Conservation (phyloP, 2,329 filamentous ascomycete species). For the Tolypocladium pustulatum region DNA sequence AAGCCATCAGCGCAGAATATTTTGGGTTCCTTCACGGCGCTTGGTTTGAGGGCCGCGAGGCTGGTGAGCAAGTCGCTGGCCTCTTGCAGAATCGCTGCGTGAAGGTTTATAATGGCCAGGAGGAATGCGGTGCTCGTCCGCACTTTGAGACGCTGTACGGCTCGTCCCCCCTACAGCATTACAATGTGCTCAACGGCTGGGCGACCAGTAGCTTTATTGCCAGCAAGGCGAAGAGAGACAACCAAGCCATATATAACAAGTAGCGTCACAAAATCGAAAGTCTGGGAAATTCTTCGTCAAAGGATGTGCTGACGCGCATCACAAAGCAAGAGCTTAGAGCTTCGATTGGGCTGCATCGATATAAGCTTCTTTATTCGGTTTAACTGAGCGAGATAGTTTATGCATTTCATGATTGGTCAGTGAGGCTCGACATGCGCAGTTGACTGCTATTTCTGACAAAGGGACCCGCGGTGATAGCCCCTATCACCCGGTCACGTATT, state of each 20-base stretch:
- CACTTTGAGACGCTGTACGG: conserved; percentile 16
- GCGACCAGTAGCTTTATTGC: conserved; percentile 20
- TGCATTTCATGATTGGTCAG: not conserved
- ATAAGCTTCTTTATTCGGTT: not conserved
- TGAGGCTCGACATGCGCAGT: not conserved
- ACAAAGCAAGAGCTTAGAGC: not conserved
- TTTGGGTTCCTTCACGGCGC: conserved; percentile 57
- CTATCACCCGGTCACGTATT: too few relatives aligned
- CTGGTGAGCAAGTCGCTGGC: conserved; percentile 31
- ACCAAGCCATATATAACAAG: not conserved
- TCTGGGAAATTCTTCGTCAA: not conserved
- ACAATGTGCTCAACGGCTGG: conserved; percentile 25
- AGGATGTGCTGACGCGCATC: too few relatives aligned
- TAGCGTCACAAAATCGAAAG: not conserved
- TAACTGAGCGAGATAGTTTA: not conserved
- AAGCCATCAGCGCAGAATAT: conserved; percentile 51
- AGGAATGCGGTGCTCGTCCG: conserved; percentile 8
- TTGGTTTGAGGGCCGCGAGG: conserved; percentile 44
- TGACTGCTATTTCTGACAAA: not conserved
- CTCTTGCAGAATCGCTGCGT: conserved; percentile 9
- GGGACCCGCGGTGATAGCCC: too few relatives aligned
- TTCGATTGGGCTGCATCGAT: too few relatives aligned
- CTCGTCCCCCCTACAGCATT: conserved; percentile 21
- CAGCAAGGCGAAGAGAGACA: not conserved
- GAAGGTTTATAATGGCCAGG: conserved; percentile 2